Evolutionary conservation across 1,139 yeast genomes (phyloP).

Genomic region (Lodderomyces metapsilosis): DNA sequence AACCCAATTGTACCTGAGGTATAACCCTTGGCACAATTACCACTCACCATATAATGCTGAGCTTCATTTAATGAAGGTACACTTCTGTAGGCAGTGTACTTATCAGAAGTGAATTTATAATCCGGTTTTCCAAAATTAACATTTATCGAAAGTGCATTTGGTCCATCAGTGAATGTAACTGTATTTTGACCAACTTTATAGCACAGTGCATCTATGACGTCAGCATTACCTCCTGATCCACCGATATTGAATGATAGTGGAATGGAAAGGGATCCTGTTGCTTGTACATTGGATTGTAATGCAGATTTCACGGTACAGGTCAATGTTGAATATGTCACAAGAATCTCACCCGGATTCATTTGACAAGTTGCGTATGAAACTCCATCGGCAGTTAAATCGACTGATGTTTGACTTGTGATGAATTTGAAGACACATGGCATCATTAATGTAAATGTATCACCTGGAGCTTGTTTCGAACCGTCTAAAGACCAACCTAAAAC

Average conservation of each 20-base stretch:
- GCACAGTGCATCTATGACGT: conserved; percentile 18
- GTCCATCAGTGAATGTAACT: conserved; percentile 28
- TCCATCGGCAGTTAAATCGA: conserved; percentile 23
- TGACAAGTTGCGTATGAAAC: conserved; percentile 27
- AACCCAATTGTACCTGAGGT: conserved; percentile 24
- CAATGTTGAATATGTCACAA: conserved; percentile 22
- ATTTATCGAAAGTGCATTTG: conserved; percentile 16
- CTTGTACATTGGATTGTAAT: conserved; percentile 7
- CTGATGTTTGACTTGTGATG: conserved; percentile 15
- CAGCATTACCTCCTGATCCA: conserved; percentile 17
- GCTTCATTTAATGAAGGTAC: conserved; percentile 18
- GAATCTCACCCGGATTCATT: conserved; percentile 21
- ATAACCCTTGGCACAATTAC: conserved; percentile 25
- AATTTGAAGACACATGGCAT: conserved; percentile 28
- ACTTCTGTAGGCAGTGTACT: conserved; percentile 11
- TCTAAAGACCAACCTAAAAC: conserved; percentile 23
- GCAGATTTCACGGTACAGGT: conserved; percentile 21
- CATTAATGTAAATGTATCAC: conserved; percentile 26
- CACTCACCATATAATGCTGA: conserved; percentile 21
- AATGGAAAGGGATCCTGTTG: conserved; percentile 17
- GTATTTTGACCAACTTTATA: conserved; percentile 24
- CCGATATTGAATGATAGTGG: conserved; percentile 31
- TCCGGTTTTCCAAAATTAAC: conserved; percentile 14
- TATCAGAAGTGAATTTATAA: conserved; percentile 7
- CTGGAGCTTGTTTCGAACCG: conserved; percentile 18